phyloP scores from a whole-genome alignment of 106 monocot genomes.

The Cymbidium sinense region DNA sequence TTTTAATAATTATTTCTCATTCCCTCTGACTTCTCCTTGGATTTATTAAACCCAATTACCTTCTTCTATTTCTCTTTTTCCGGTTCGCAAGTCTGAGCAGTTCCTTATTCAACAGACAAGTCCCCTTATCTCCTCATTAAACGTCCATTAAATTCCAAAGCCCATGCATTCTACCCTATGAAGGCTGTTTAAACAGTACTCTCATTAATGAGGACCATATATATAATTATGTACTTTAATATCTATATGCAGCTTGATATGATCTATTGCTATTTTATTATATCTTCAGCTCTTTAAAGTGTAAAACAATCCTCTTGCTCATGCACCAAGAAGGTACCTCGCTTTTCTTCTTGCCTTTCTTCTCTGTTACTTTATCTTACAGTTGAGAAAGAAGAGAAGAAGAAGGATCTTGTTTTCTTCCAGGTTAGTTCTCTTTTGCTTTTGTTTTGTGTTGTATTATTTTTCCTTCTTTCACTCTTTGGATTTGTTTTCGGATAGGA shows the following conservation, averaged over 20 bases:
- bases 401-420: neutral
- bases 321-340: neutral
- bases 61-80: neutral
- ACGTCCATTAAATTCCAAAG: conserved; percentile 6
- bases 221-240: neutral
- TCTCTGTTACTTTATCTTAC: neutral
- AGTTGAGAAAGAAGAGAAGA: neutral
- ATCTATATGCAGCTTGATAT: neutral
- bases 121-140: conserved; percentile 11
- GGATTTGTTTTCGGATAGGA: too few species aligned
- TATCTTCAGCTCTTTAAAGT: neutral
- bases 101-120: conserved; percentile 2
- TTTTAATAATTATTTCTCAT: neutral
- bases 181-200: neutral
- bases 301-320: neutral
- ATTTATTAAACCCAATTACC: neutral
- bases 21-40: conserved; percentile 9
- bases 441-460: neutral
- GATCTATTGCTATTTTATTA: neutral
- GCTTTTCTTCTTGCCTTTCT: neutral
- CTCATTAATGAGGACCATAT: neutral
- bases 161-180: conserved; percentile 3
- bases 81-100: neutral
- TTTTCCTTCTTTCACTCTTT: too few species aligned
- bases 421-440: neutral